Conservation (phyloP, 1,284 basidiomycete genomes). For the Microstroma glucosiphilum region DNA sequence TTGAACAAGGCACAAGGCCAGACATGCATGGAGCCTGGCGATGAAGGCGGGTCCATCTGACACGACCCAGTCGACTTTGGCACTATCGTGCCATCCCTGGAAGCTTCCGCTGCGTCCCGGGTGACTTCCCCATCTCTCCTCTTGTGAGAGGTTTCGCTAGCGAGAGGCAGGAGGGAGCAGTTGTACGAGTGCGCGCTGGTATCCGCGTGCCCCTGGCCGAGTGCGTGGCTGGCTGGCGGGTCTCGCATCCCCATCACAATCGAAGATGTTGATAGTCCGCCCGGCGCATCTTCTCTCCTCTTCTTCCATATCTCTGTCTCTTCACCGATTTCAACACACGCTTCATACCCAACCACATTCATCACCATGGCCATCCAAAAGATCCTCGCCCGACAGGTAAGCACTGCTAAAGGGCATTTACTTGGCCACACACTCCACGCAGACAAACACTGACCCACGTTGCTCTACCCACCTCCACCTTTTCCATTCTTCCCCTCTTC, state of each 20-base stretch:
- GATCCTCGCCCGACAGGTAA: constrained; percentile 21
- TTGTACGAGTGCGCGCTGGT: too few relatives aligned
- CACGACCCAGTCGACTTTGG: too few relatives aligned
- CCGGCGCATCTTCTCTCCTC: too few relatives aligned
- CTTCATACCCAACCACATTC: background rate
- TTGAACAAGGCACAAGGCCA: background rate
- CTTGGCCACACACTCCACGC: background rate
- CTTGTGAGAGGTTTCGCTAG: background rate
- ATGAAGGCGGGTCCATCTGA: too few relatives aligned
- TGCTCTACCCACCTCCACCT: background rate
- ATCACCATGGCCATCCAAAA: constrained; percentile 20
- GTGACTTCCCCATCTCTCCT: background rate
- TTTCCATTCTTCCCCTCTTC: background rate
- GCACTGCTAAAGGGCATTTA: background rate
- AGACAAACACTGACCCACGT: background rate
- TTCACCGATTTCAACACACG: background rate
- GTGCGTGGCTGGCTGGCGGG: too few relatives aligned
- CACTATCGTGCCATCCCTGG: too few relatives aligned
- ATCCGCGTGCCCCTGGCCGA: too few relatives aligned
- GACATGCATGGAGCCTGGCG: too few relatives aligned
- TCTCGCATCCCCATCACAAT: too few relatives aligned
- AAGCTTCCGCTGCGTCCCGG: background rate
- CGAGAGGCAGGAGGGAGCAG: too few relatives aligned
- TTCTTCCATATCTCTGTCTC: too few relatives aligned
- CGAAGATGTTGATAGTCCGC: too few relatives aligned